phyloP scores from a whole-genome alignment of 164 flowering plant genomes.

The Platanus orientalis region DNA sequence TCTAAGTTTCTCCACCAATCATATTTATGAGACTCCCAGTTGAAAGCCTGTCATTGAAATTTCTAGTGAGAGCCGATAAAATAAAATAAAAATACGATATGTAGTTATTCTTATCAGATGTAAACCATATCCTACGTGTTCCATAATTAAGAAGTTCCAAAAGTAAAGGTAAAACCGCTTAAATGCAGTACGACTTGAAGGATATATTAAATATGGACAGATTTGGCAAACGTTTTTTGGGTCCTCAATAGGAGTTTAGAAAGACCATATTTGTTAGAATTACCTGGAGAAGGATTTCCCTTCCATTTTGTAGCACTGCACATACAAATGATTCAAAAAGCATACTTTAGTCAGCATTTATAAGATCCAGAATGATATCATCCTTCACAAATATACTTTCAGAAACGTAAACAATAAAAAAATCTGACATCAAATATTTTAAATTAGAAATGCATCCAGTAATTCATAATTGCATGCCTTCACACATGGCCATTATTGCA shows the following conservation, averaged over 20 bases:
- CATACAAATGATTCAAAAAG: slow-evolving; percentile 32
- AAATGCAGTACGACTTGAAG: neutral
- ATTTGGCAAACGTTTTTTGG: neutral
- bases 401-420: no score
- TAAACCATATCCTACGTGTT: neutral
- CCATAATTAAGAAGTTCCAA: neutral
- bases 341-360: slow-evolving; percentile 9
- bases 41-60: slow-evolving; percentile 61
- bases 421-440: no score
- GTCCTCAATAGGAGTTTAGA: neutral
- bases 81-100: neutral
- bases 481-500: no score
- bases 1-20: slow-evolving; percentile 91
- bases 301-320: slow-evolving; percentile 52
- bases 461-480: no score
- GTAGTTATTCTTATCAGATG: neutral
- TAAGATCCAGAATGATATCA: neutral
- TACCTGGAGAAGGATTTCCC: slow-evolving; percentile 82
- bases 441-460: no score
- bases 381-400: neutral
- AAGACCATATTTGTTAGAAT: slow-evolving; percentile 1
- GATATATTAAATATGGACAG: neutral
- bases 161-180: neutral
- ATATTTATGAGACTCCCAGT: slow-evolving; percentile 93
- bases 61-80: slow-evolving; percentile 5